Evolutionary conservation across 352 stramenopile genomes (phyloP), one percentile per base, ranked within the genome.

Genomic region (Phytophthora aleatoria): DNA sequence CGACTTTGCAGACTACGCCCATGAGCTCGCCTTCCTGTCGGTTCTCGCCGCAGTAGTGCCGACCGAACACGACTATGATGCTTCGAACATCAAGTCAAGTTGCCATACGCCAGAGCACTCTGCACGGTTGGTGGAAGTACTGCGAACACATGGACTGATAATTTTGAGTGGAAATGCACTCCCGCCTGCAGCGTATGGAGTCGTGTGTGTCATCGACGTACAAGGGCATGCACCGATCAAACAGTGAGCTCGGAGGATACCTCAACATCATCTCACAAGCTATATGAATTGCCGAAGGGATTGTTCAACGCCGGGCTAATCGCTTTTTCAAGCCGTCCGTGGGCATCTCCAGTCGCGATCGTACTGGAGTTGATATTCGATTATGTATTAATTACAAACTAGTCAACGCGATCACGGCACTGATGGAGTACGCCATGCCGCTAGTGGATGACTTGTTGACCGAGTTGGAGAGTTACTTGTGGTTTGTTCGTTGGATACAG

Each of bases 381-480:
- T 36, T 47, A 6, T 47, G 50, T 11, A 56, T 56, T 3, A 33
- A 45, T 3, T 36, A 56, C 6, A 56, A 56, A 13, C 0, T 49
- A 39, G 50, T 57, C 3, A 57, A 57, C 12, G 50, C 50, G 3
- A 28, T 57, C n/a, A 30, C 26, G 3, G 24, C 24, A 0, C 10
- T 28, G 6, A 24, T 57, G 20, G 50, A 57, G 13, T 57, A 57
- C 11, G 50, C 35, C 2, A 57, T 47, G 35, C 13, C 24, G 5
- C 12, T 57, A 13, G 35, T 57, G 3, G 33, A 57, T 26, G 35
- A 57, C 13, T 5, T 57, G 5, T 20, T 57, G 0, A 57, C 35
- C 2, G 33, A 57, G 12, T 13, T 57, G 20, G 35, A 45, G 0
- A 36, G 1, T 5, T 47, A 57, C 4, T 9, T 57, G 2, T 48